Percentiles rank a stretch among this genome's conserved stretches.
phyloP scores from a whole-genome alignment of 345 rosid genomes.

The Capsella bursapastoris region DNA sequence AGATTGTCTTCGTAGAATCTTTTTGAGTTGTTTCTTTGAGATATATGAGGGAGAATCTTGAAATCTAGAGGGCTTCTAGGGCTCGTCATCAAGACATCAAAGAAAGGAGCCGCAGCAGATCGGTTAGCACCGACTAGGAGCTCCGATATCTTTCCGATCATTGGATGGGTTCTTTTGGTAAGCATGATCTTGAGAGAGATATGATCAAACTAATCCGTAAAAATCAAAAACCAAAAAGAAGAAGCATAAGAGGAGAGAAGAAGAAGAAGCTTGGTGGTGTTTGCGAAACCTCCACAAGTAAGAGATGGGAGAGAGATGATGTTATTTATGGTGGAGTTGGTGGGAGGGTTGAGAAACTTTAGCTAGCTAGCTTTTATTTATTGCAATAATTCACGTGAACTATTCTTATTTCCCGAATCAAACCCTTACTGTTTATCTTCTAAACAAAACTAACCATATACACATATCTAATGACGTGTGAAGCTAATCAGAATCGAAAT shows the following conservation, averaged over 20 bases:
- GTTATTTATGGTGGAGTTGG: constrained; percentile 58
- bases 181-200: constrained; percentile 46
- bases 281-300: constrained; percentile 44
- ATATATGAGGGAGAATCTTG: constrained; percentile 51
- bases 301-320: constrained; percentile 39
- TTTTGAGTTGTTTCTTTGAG: constrained; percentile 64
- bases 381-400: constrained; percentile 10
- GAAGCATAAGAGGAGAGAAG: constrained; percentile 26
- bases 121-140: constrained; percentile 64
- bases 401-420: constrained; percentile 27
- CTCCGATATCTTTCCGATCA: constrained; percentile 75
- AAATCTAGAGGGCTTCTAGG: constrained; percentile 76
- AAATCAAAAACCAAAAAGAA: neutral
- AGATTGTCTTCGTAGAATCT: constrained; percentile 50
- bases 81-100: constrained; percentile 52
- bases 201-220: constrained; percentile 1
- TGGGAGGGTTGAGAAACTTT: constrained; percentile 43
- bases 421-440: constrained; percentile 26
- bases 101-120: constrained; percentile 43
- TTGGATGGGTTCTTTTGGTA: constrained; percentile 68
- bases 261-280: constrained; percentile 33
- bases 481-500: constrained; percentile 24
- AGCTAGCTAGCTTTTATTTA: constrained; percentile 22
- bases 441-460: neutral
- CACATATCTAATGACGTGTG: constrained; percentile 29